Percentiles rank a stretch among this genome's conserved stretches.
phyloP scores from a whole-genome alignment of 2,329 filamentous ascomycete species.

The Aspergillus phoenicis region DNA sequence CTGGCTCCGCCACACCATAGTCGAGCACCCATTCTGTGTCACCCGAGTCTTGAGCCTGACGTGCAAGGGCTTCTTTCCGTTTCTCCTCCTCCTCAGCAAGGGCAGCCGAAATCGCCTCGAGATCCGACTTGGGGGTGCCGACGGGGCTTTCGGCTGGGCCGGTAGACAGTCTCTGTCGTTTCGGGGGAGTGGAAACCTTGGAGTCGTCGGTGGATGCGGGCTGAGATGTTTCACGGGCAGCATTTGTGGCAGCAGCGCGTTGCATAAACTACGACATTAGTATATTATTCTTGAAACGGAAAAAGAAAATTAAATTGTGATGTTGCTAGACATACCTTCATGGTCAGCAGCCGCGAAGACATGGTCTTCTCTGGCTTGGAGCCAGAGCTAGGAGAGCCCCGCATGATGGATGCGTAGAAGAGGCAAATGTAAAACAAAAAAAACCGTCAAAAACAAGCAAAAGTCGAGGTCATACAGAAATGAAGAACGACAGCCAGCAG shows the following conservation, averaged over 20 bases:
- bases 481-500: conserved; percentile 9
- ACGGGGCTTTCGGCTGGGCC: conserved; percentile 22
- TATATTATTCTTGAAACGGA: no score
- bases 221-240: conserved; percentile 46
- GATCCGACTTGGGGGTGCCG: conserved; percentile 35
- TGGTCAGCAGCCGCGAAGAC: conserved; percentile 85
- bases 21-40: conserved; percentile 50
- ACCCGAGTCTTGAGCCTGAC: conserved; percentile 46
- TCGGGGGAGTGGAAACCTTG: conserved; percentile 30
- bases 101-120: conserved; percentile 44
- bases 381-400: conserved; percentile 48
- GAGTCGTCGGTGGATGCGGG: conserved; percentile 52
- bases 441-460: neutral
- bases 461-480: neutral
- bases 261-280: conserved; percentile 73
- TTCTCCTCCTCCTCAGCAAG: conserved; percentile 46
- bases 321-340: conserved; percentile 63
- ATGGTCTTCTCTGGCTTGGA: conserved; percentile 67
- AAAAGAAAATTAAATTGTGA: neutral
- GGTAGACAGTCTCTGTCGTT: conserved; percentile 40
- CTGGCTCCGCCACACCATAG: conserved; percentile 23
- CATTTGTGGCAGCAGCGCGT: conserved; percentile 68
- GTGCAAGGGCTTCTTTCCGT: conserved; percentile 41
- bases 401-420: conserved; percentile 28
- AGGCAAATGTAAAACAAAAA: no score